Percentiles rank a stretch among this genome's conserved stretches.
phyloP scores from a whole-genome alignment of 306 rosid species.

The Corylus americana region DNA sequence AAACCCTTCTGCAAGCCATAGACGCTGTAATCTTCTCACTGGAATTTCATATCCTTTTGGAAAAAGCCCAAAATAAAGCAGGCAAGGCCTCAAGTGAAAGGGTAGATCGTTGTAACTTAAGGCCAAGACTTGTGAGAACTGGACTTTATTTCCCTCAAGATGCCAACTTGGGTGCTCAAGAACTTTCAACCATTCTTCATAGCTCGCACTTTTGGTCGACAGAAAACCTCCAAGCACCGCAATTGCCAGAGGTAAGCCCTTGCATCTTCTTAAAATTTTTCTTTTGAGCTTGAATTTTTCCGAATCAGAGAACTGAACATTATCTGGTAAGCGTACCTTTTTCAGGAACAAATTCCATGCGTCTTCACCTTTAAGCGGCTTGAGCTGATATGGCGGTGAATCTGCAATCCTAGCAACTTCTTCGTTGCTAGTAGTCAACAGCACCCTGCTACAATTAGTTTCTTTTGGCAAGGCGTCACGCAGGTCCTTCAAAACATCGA shows the following conservation, averaged over 20 bases:
- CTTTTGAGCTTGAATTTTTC: background rate
- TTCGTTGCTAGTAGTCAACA: background rate
- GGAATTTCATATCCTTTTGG: background rate
- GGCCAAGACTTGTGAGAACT: slow-evolving; percentile 9
- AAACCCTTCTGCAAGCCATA: slow-evolving; percentile 26
- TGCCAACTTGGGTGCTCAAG: background rate
- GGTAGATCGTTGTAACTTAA: slow-evolving; percentile 27
- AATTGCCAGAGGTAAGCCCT: no score
- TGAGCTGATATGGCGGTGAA: background rate
- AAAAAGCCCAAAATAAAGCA: background rate
- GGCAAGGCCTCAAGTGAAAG: slow-evolving; percentile 12
- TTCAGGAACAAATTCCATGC: background rate
- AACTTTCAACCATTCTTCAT: background rate
- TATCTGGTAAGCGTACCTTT: background rate
- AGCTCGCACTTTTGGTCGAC: background rate
- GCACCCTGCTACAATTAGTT: background rate
- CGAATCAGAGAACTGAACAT: background rate
- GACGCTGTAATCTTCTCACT: background rate
- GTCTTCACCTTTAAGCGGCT: background rate
- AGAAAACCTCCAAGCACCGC: no score
- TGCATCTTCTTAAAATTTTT: background rate
- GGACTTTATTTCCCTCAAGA: background rate
- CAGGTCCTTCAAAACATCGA: background rate
- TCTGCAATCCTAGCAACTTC: background rate
- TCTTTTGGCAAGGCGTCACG: background rate